A percentile compares a stretch with the other conserved stretches of the same genome.
Conservation (phyloP, 176 grass and related monocot species). For the Avena sativa region DNA sequence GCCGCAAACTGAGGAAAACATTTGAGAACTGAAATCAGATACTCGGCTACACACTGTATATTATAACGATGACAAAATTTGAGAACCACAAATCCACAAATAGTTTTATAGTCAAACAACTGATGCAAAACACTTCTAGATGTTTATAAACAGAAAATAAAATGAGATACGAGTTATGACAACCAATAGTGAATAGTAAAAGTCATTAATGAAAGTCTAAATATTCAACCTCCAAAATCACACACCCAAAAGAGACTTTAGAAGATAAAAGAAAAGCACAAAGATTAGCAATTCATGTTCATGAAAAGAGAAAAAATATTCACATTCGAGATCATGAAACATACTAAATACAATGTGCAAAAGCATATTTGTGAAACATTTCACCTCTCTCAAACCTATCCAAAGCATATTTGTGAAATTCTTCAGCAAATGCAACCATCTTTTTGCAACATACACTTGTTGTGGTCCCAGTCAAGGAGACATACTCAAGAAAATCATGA, state of each 20-base stretch:
- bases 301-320: not conserved
- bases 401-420: too few relatives aligned
- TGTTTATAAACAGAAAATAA: not conserved
- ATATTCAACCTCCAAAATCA: not conserved
- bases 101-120: not conserved
- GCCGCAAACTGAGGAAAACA: conserved; percentile 4
- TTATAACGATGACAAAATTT: not conserved
- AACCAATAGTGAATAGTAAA: not conserved
- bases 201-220: not conserved
- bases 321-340: not conserved
- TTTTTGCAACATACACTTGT: too few relatives aligned
- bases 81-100: conserved; percentile 3
- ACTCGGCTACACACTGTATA: not conserved
- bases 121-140: not conserved
- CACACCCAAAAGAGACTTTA: not conserved
- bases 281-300: not conserved
- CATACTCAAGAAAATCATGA: too few relatives aligned
- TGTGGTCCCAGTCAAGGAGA: too few relatives aligned
- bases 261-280: not conserved
- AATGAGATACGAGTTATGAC: not conserved
- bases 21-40: not conserved
- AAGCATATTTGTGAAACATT: not conserved
- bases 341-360: not conserved
- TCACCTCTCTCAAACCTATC: too few relatives aligned
- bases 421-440: too few relatives aligned